A percentile compares a stretch with the other conserved stretches of the same genome.
Evolutionary conservation across 768 basidiomycete species (phyloP).

Genomic region (Crassisporium funariophilum): DNA sequence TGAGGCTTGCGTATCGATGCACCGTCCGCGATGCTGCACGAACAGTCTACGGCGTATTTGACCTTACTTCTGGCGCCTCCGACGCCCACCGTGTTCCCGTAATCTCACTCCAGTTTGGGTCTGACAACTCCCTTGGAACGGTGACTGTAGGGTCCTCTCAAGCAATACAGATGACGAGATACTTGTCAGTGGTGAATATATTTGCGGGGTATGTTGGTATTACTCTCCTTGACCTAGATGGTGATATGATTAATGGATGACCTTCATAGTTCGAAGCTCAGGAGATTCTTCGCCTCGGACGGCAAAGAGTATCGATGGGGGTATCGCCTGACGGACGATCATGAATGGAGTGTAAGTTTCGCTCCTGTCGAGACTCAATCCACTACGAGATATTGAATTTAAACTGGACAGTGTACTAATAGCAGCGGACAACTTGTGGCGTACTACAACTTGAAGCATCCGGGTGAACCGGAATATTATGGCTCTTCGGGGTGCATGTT

Average conservation of each 20-base stretch:
- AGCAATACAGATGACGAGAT: slow-evolving; percentile 50
- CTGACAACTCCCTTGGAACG: slow-evolving; percentile 51
- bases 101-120: slow-evolving; percentile 53
- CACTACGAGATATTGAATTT: slow-evolving; percentile 4
- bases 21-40: slow-evolving; percentile 43
- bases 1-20: slow-evolving; percentile 51
- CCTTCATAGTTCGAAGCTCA: slow-evolving; percentile 39
- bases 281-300: slow-evolving; percentile 62
- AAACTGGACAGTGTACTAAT: slow-evolving; percentile 52
- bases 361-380: not conserved
- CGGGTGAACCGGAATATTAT: slow-evolving; percentile 55
- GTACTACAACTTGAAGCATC: slow-evolving; percentile 57
- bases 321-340: slow-evolving; percentile 44
- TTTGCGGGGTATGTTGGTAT: slow-evolving; percentile 43
- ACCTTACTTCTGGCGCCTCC: slow-evolving; percentile 34
- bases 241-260: not conserved
- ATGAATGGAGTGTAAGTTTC: slow-evolving; percentile 68
- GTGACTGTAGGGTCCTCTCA: slow-evolving; percentile 43
- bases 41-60: slow-evolving; percentile 56
- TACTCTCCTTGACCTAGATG: not conserved
- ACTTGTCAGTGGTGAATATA: slow-evolving; percentile 44
- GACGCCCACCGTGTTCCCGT: slow-evolving; percentile 35
- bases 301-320: slow-evolving; percentile 65
- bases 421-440: slow-evolving; percentile 53
- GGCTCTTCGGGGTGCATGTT: slow-evolving; percentile 64